Base-by-base conservation (phyloP, 305 asterid species). In the Andrographis paniculata region DNA sequence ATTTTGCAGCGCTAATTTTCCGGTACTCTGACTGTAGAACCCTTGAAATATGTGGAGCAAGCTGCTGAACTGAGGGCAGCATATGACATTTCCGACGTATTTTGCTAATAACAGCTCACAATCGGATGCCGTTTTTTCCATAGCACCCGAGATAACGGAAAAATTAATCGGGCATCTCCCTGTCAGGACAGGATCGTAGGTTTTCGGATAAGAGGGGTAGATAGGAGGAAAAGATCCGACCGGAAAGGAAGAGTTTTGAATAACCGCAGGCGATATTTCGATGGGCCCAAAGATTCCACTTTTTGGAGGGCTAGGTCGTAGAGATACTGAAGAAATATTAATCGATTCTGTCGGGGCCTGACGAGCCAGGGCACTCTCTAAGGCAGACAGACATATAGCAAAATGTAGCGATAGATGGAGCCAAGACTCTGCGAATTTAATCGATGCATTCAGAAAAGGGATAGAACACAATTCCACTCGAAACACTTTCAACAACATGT, bases 41-140 rank as follows among this genome's bases (percentile, higher is more conserved):
- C 96, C 99, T 71, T 84, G 95, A 68, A 91, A 91, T 70, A 91
- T 81, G 76, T 64, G 96, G 58, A 91, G 91, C 73, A 87, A 78
- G 78, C 99, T 91, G 62, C 57, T 70, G 60, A 87, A 70, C 47
- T 91, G 99, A 13, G 99, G 99, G 72, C 96, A 91, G 80, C 99
- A 91, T 61, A 91, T 79, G 30, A 83, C 96, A 19, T 87, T 84
- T 60, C 87, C 95, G 17, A 84, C 96, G 42, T 80, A 66, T 41
- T 72, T 65, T 43, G 99, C 95, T 53, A 84, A 78, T 14, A 73
- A 75, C 66, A 68, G 74, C 52, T 72, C 72, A 70, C 99, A 91
- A 61, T 91, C 99, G 8, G 93, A 72, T 22, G 99, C 96, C 42
- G 99, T 91, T 70, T 64, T 83, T 47, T 80, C 93, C 67, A 79